A percentile compares a stretch with the other conserved stretches of the same genome.
Conservation (phyloP, 2,329 filamentous ascomycete genomes). For the Xylariaceae sp. region DNA sequence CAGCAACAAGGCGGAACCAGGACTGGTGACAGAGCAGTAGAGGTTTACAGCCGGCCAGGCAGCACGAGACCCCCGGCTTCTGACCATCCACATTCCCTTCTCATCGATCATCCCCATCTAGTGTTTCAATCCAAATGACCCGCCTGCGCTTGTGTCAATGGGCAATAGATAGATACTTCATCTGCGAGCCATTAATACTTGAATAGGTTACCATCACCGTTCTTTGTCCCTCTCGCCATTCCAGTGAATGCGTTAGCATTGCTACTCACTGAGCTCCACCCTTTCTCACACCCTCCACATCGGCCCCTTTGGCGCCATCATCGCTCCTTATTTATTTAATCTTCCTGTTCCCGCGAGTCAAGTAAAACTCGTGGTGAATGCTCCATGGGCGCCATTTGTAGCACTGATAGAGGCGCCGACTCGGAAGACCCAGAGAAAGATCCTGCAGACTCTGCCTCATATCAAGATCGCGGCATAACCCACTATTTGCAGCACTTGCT, state of each 20-base stretch:
- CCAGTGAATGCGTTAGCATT: too few relatives aligned
- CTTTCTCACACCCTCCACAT: background rate
- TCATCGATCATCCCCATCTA: too few relatives aligned
- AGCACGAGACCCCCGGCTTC: too few relatives aligned
- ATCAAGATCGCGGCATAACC: slow-evolving; percentile 5
- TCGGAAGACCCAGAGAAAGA: slow-evolving; percentile 23
- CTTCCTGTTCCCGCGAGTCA: slow-evolving; percentile 2
- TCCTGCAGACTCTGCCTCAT: slow-evolving; percentile 12
- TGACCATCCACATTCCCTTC: too few relatives aligned
- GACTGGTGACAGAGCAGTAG: too few relatives aligned
- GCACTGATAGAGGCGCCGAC: slow-evolving; percentile 23
- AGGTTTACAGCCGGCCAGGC: too few relatives aligned
- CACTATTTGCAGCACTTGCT: slow-evolving; percentile 12
- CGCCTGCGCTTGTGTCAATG: too few relatives aligned
- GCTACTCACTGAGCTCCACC: background rate
- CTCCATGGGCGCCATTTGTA: slow-evolving; percentile 25
- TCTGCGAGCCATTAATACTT: too few relatives aligned
- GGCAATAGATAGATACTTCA: too few relatives aligned
- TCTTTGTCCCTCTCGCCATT: background rate
- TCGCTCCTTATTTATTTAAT: background rate
- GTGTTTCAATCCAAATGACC: too few relatives aligned
- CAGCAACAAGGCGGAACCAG: too few relatives aligned
- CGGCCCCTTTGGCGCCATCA: background rate
- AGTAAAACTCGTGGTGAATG: slow-evolving; percentile 8
- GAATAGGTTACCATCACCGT: too few relatives aligned